phyloP scores from a whole-genome alignment of 768 basidiomycete species.

The Hortiboletus campestris region DNA sequence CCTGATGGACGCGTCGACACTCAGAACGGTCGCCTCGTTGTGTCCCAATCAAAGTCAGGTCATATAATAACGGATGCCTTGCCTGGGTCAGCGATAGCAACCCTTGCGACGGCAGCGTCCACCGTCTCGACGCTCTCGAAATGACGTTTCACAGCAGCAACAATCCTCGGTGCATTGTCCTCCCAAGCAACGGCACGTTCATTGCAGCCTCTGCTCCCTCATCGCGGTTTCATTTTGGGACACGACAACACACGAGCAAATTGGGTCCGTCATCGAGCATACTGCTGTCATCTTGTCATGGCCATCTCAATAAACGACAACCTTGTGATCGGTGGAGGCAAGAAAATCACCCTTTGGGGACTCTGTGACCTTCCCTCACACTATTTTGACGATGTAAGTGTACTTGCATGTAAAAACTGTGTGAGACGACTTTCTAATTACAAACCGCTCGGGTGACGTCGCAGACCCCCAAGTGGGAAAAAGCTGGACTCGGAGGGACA shows the following conservation, averaged over 20 bases:
- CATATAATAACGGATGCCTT: neutral
- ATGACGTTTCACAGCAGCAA: neutral
- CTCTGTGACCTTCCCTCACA: neutral
- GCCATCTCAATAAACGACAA: neutral
- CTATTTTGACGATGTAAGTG: neutral
- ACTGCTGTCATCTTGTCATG: neutral
- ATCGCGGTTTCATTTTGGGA: neutral
- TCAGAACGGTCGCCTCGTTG: no score
- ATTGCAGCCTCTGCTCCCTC: neutral
- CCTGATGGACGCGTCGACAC: neutral
- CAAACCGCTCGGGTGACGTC: neutral
- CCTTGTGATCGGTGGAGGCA: neutral
- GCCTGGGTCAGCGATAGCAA: neutral
- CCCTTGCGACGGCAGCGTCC: neutral
- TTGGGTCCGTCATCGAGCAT: neutral
- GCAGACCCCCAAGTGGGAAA: neutral
- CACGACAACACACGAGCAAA: neutral
- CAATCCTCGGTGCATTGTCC: neutral
- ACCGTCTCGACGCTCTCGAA: neutral
- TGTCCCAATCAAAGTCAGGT: neutral
- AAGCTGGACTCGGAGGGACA: neutral
- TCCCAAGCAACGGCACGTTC: neutral
- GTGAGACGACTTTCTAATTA: neutral
- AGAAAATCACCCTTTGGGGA: neutral
- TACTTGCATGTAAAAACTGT: neutral